phyloP scores from a whole-genome alignment of 345 rosid species.

The Turritis glabra region DNA sequence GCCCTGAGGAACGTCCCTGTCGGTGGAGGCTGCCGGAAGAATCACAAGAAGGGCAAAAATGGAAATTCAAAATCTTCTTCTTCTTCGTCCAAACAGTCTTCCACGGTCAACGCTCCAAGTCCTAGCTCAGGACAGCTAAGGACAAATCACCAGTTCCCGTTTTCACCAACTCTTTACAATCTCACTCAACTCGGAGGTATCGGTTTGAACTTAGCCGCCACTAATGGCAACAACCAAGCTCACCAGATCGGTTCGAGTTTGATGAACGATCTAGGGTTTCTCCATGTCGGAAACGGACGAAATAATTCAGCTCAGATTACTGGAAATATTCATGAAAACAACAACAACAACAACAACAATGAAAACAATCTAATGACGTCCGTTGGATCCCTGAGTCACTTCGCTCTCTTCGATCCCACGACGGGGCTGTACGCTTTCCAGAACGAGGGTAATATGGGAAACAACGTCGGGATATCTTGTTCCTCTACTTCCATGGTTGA shows the following conservation, averaged over 20 bases:
- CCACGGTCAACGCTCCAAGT: constrained; percentile 38
- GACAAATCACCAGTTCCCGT: constrained; percentile 51
- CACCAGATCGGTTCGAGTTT: constrained; percentile 34
- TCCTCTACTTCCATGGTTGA: constrained; percentile 46
- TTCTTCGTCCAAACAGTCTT: constrained; percentile 41
- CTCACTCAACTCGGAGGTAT: constrained; percentile 53
- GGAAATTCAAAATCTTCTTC: constrained; percentile 46
- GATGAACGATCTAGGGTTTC: constrained; percentile 51
- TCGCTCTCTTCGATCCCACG: constrained; percentile 52
- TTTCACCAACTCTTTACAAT: constrained; percentile 49
- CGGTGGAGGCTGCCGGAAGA: constrained; percentile 74
- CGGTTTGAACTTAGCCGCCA: constrained; percentile 56
- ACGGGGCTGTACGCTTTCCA: constrained; percentile 46
- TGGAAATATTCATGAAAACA: constrained; percentile 29
- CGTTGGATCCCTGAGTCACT: constrained; percentile 45
- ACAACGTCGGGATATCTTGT: constrained; percentile 25
- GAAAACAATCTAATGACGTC: constrained; percentile 37
- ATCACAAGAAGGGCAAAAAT: constrained; percentile 61
- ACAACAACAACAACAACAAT: constrained; percentile 17
- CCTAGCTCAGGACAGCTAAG: constrained; percentile 41
- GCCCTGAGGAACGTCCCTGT: constrained; percentile 74
- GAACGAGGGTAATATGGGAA: constrained; percentile 44
- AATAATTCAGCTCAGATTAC: constrained; percentile 36
- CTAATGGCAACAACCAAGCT: constrained; percentile 37
- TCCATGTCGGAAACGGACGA: constrained; percentile 36